Conservation (phyloP, 73 alveolate species). For the Diophrys appendiculata region DNA sequence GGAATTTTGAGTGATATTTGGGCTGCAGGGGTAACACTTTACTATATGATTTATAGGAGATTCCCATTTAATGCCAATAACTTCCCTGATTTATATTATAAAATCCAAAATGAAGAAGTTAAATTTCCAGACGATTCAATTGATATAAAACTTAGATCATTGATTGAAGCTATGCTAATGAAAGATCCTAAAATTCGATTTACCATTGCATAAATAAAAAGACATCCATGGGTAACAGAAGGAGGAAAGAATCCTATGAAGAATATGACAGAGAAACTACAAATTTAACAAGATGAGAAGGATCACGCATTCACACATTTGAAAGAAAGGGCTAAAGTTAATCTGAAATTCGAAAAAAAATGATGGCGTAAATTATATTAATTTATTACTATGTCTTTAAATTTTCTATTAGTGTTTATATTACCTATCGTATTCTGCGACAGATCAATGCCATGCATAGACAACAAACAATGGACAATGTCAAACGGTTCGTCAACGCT, state of each 20-base stretch:
- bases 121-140: not conserved
- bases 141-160: not conserved
- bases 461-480: too few relatives aligned
- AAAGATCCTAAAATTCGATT: not conserved
- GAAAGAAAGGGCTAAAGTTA: not conserved
- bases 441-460: too few relatives aligned
- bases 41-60: constrained; percentile 27
- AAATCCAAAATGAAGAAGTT: constrained; percentile 32
- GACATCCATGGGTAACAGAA: not conserved
- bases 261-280: not conserved
- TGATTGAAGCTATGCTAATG: not conserved
- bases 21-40: constrained; percentile 63
- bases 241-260: not conserved
- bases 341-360: not conserved
- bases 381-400: too few relatives aligned
- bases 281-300: not conserved
- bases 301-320: not conserved
- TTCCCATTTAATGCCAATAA: constrained; percentile 32
- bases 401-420: too few relatives aligned
- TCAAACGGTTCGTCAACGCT: too few relatives aligned
- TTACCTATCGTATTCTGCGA: too few relatives aligned
- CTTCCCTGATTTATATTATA: constrained; percentile 24
- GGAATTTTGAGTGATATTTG: constrained; percentile 58
- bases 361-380: too few relatives aligned
- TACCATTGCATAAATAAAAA: not conserved